These are phyloP conservation scores for Nemania diffusa DNA, from an alignment of 2,329 filamentous ascomycete species.

Conservation along the genomic window DNA sequence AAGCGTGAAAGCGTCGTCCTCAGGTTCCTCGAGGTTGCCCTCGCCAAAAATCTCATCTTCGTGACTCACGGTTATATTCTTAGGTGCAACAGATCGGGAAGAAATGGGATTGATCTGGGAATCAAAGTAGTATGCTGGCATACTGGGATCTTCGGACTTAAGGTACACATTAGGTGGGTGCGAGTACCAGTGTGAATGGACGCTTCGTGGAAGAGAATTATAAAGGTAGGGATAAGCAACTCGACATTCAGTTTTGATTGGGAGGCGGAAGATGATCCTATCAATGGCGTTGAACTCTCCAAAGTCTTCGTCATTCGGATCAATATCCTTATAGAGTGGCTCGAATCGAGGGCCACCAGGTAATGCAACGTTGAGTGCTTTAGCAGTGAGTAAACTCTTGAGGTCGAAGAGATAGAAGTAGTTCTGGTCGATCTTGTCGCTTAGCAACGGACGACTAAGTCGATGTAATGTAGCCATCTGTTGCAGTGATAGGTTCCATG, in stretches of 20 bases:
- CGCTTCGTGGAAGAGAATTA: slow-evolving; percentile 94
- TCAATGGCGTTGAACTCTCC: slow-evolving; percentile 99
- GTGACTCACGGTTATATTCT: slow-evolving; percentile 90
- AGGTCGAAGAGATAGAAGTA: slow-evolving; percentile 98
- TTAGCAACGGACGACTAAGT: slow-evolving; percentile 88
- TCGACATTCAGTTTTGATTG: slow-evolving; percentile 93
- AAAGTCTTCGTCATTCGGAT: slow-evolving; percentile 98
- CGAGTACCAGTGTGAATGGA: slow-evolving; percentile 93
- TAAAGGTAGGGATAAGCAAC: slow-evolving; percentile 96
- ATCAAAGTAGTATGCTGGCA: slow-evolving; percentile 98
- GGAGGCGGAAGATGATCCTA: slow-evolving; percentile 96
- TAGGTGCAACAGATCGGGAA: slow-evolving; percentile 90
- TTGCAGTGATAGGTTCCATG: slow-evolving; percentile 89
- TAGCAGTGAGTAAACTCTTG: slow-evolving; percentile 94
- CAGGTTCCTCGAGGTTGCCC: slow-evolving; percentile 76
- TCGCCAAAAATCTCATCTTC: slow-evolving; percentile 93
- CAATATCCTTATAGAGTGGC: slow-evolving; percentile 97
- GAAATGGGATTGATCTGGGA: slow-evolving; percentile 98
- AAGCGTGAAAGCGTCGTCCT: slow-evolving; percentile 87
- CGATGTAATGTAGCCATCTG: slow-evolving; percentile 98
- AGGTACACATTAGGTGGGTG: slow-evolving; percentile 93
- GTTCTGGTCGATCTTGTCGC: slow-evolving; percentile 93
- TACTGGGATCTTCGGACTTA: slow-evolving; percentile 83
- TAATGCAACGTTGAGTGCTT: slow-evolving; percentile 95
- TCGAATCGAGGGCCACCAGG: slow-evolving; percentile 98